These are phyloP conservation scores for Pseudogymnoascus sp. DNA, from an alignment of 2,329 filamentous ascomycete genomes.

Conservation along the genomic window DNA sequence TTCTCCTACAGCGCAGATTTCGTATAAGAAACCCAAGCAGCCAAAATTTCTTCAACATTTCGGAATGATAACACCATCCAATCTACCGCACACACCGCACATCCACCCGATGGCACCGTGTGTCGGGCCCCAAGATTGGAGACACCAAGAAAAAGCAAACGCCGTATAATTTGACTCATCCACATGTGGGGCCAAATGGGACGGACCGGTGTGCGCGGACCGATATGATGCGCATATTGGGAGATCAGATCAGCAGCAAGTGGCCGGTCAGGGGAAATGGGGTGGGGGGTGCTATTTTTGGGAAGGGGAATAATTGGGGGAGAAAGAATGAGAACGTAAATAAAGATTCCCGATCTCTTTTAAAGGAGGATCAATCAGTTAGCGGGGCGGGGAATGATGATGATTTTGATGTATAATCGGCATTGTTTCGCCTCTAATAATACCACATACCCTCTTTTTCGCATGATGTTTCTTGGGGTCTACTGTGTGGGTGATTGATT, in stretches of 20 bases:
- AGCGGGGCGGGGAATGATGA: not conserved
- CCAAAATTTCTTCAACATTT: not conserved
- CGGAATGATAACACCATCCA: not conserved
- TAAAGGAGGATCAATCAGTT: constrained; percentile 3
- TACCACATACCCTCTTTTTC: constrained; percentile 5
- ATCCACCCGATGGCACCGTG: not conserved
- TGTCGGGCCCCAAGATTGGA: not conserved
- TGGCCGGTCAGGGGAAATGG: not conserved
- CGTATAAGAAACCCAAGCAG: constrained; percentile 19
- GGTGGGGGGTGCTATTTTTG: not conserved
- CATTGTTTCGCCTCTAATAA: constrained; percentile 8
- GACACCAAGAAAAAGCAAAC: not conserved
- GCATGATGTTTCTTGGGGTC: not conserved
- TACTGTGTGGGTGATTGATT: not conserved
- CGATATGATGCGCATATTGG: not conserved
- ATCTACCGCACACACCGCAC: not conserved
- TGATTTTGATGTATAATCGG: constrained; percentile 9
- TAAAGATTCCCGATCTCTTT: constrained; percentile 5
- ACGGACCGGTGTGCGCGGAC: not conserved
- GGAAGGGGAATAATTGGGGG: not conserved
- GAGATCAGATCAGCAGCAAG: not conserved
- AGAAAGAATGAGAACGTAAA: not conserved
- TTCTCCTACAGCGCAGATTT: constrained; percentile 66
- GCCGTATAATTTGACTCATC: not conserved
- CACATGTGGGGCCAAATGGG: not conserved